phyloP scores from a whole-genome alignment of 768 basidiomycete species.

The Russula griseocarnosa region DNA sequence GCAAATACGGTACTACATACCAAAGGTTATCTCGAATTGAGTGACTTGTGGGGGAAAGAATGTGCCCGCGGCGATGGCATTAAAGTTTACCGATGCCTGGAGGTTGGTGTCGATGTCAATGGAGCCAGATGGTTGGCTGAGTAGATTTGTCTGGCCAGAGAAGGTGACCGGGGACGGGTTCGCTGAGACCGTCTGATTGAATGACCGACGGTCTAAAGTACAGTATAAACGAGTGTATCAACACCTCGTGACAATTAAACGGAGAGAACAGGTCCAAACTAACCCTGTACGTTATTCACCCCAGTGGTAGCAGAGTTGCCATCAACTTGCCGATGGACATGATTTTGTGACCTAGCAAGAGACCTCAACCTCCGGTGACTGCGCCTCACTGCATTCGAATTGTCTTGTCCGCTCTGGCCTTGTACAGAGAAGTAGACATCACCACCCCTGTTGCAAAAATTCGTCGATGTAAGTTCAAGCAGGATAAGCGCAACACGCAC shows the following conservation, averaged over 20 bases:
- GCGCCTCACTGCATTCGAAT: not conserved
- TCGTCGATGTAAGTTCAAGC: not conserved
- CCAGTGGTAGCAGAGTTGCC: too few species aligned
- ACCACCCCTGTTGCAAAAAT: not conserved
- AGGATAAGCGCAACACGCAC: not conserved
- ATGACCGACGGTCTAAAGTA: not conserved
- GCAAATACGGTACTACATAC: not conserved
- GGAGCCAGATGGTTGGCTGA: not conserved
- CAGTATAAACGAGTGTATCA: not conserved
- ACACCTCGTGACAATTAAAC: not conserved
- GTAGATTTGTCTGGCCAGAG: not conserved
- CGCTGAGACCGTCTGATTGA: not conserved
- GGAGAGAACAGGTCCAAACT: not conserved
- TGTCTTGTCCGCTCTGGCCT: not conserved
- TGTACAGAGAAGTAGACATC: not conserved
- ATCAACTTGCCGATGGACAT: not conserved
- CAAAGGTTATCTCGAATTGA: constrained; percentile 13
- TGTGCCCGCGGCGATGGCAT: constrained; percentile 11
- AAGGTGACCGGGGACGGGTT: not conserved
- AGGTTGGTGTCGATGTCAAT: constrained; percentile 8
- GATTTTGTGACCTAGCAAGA: not conserved
- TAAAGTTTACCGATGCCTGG: not conserved
- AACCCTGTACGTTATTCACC: not conserved
- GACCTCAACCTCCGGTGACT: not conserved
- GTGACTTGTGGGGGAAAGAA: constrained; percentile 6